These are phyloP conservation scores for Sporothrix inflata DNA, from an alignment of 2,329 filamentous ascomycete genomes.

Conservation along the genomic window DNA sequence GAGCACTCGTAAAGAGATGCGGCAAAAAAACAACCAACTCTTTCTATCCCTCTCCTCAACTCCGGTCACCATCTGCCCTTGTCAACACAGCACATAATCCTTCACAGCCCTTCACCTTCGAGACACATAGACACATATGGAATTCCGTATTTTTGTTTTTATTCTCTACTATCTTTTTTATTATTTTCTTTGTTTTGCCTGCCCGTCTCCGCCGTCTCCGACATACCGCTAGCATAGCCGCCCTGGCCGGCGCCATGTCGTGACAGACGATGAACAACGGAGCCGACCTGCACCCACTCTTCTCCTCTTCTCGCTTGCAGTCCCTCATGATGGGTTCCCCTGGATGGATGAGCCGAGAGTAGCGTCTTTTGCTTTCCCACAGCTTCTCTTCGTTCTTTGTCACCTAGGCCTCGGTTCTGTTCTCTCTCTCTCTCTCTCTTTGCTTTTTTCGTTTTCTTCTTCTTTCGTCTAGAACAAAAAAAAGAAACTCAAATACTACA, in stretches of 20 bases:
- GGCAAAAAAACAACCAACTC: neutral
- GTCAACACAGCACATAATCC: neutral
- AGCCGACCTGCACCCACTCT: neutral
- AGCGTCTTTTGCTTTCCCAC: neutral
- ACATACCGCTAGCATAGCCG: neutral
- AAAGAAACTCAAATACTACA: slow-evolving; percentile 4
- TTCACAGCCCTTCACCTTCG: neutral
- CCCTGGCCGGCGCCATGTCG: neutral
- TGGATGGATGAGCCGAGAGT: neutral
- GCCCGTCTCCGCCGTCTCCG: neutral
- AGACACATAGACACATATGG: neutral
- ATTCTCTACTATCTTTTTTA: neutral
- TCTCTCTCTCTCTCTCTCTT: neutral
- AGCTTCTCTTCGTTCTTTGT: neutral
- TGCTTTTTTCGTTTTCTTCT: neutral
- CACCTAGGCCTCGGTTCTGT: neutral
- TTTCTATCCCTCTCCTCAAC: neutral
- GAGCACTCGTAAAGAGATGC: neutral
- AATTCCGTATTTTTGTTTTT: neutral
- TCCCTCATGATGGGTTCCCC: neutral
- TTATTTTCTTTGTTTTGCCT: neutral
- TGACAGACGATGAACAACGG: neutral
- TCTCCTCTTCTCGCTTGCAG: neutral
- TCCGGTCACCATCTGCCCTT: neutral
- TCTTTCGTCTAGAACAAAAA: neutral